A percentile compares a stretch with the other conserved stretches of the same genome.
Evolutionary conservation across 2,329 filamentous ascomycete species (phyloP).

Genomic region (Scolecobasidium constrictum): DNA sequence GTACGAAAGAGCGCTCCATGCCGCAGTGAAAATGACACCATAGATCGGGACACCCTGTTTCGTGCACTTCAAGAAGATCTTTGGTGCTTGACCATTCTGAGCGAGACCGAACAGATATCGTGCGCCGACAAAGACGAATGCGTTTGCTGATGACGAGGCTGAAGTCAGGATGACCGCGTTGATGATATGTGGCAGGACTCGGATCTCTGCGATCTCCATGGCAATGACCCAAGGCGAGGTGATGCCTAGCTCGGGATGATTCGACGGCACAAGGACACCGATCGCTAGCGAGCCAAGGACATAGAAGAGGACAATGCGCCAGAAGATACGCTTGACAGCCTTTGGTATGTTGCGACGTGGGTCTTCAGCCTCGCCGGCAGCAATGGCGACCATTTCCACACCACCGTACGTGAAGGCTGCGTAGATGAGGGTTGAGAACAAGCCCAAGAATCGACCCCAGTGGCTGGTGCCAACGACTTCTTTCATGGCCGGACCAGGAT

Average conservation of each 20-base stretch:
- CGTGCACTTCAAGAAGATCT: conserved; percentile 38
- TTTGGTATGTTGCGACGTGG: conserved; percentile 61
- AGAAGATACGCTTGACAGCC: conserved; percentile 66
- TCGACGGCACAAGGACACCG: conserved; percentile 57
- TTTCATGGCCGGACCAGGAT: conserved; percentile 56
- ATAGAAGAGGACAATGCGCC: conserved; percentile 62
- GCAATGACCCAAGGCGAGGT: conserved; percentile 54
- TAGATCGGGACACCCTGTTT: conserved; percentile 32
- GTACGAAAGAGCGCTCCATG: conserved; percentile 56
- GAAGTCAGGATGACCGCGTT: conserved; percentile 70
- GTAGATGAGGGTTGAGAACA: conserved; percentile 60
- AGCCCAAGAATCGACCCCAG: conserved; percentile 52
- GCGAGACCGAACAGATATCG: conserved; percentile 40
- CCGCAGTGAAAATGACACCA: conserved; percentile 33
- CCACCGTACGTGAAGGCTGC: conserved; percentile 62
- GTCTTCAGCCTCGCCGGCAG: conserved; percentile 66
- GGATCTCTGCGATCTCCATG: conserved; percentile 50
- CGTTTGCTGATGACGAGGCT: conserved; percentile 54
- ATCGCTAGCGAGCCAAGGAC: conserved; percentile 52
- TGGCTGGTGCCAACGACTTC: conserved; percentile 53
- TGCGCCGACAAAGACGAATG: conserved; percentile 46
- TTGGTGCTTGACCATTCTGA: conserved; percentile 41
- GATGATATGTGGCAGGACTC: conserved; percentile 56
- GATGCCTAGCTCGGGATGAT: conserved; percentile 36
- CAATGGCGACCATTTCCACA: conserved; percentile 68